Percentiles rank a stretch among this genome's conserved stretches.
Evolutionary conservation across 345 rosid genomes (phyloP).

Genomic region (Eucalyptus melliodora): DNA sequence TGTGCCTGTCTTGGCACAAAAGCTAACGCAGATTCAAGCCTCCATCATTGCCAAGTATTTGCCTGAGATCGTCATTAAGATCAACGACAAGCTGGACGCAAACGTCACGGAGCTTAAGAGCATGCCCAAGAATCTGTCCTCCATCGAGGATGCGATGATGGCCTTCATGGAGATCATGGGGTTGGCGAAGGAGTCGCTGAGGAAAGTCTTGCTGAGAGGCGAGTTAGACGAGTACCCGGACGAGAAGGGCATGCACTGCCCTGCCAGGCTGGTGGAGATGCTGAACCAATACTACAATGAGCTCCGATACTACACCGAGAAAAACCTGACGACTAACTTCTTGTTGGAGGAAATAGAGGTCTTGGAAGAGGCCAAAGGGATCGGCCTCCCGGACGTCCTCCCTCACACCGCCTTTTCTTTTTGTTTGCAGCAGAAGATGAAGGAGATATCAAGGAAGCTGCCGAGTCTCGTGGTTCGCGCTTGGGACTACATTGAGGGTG

Average conservation of each 20-base stretch:
- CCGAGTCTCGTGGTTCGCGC: neutral
- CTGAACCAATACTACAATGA: neutral
- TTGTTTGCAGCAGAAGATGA: neutral
- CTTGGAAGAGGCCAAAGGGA: constrained; percentile 12
- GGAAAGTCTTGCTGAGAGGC: constrained; percentile 18
- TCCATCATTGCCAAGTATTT: constrained; percentile 7
- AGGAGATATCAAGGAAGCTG: neutral
- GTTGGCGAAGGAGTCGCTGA: constrained; percentile 20
- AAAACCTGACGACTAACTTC: neutral
- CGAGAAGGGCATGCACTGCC: constrained; percentile 6
- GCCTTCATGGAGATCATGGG: constrained; percentile 23
- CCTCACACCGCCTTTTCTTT: constrained; percentile 1
- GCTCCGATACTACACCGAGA: neutral
- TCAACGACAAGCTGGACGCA: constrained; percentile 6
- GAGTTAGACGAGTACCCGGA: constrained; percentile 24
- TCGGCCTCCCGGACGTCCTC: constrained; percentile 13
- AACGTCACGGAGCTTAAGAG: neutral
- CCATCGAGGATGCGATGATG: constrained; percentile 15
- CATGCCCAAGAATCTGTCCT: constrained; percentile 8
- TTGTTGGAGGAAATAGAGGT: constrained; percentile 4
- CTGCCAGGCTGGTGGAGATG: constrained; percentile 13
- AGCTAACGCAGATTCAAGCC: constrained; percentile 14
- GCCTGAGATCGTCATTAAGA: constrained; percentile 6
- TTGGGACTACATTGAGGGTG: constrained; percentile 10
- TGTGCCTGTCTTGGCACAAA: constrained; percentile 16